Evolutionary conservation across 83 land plant genomes (phyloP), one percentile per base, ranked within the genome.

Genomic region (Picea abies): DNA sequence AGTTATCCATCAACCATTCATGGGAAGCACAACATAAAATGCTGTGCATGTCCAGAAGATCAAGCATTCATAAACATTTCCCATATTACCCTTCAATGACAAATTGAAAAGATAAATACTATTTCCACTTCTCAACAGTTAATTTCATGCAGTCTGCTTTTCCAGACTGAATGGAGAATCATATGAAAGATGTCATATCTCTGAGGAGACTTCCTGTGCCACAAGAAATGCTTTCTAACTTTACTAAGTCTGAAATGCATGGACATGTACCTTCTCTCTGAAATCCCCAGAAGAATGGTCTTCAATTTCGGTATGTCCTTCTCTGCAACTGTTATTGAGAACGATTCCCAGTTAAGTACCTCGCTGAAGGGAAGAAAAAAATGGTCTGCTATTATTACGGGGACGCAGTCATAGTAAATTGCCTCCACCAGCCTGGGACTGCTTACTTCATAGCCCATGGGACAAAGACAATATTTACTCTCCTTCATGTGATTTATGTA

Each of bases 401-500:
- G 91, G 37, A 89, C 90, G 67, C 91, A 89, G 60, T 84, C 91
- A 52, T 89, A 78, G 69, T 76, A 82, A 32, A 89, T 89, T 9
- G 91, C 86, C 79, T 89, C 91, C 37, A 89, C 91, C 58, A 89
- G 70, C 52, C 91, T 63, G 3, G 91, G 90, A 62, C 91, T 89
- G 79, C 83, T 89, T 4, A 87, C 91, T 67, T 89, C 91, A 63
- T 87, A 87, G 4, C 91, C 91, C 78, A 78, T 89, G 4, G 91
- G 87, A 62, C 91, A 89, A 2, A 89, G 37, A 77, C 87, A 89
- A 44, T 58, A 89, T 62, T 86, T 88, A 83, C 88, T 88, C 6
- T 69, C 67, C 64, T 88, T 88, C 90, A 88, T 86, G 63, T 80
- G 84, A 23, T 86, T 66, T 39, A 79, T 84, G 81, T 90, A 90